Base-by-base conservation (phyloP, 768 basidiomycete species). In the Trametes cingulata region DNA sequence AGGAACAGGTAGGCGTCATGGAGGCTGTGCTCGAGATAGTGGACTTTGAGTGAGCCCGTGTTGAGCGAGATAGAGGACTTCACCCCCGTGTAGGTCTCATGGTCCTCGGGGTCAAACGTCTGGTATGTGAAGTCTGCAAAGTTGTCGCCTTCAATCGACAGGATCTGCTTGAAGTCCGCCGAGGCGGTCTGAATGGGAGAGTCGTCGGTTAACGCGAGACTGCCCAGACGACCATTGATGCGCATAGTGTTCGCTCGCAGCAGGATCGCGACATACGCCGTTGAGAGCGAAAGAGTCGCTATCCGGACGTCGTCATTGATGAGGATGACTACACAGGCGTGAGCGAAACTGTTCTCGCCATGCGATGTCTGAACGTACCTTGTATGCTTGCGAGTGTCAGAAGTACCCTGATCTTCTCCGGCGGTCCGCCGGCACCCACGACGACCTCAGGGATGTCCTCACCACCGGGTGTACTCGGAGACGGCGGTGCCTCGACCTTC, bases 41-140 rank as follows among this genome's bases (percentile, higher is more conserved):
- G 88, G 64, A 97, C 78, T 66, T 88, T 91, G 71, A 98, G 78
- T 1, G 97, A 96, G 1, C 91, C 96, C n/a, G 93, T 87, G 35
- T 86, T 82, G 41, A 99, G 81, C 58, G 82, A 81, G 51, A 98
- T 78, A 1, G 86, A 84, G 5, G 95, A 94, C 69, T 93, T 93
- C 73, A 95, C 81, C 29, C 93, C 93, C 14, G 81, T 77, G 72
- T 91, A 88, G 3, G 78, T 76, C 42, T 87, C 83, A 54, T 84
- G 66, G 58, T 83, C 88, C 29, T 77, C 72, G 2, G 91, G 83
- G 71, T 95, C 90, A 73, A 84, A 94, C 0, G 93, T 98, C 72
- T 95, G 89, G 74, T 98, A 99, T 55, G 81, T 83, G 77, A 99
- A 93, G 72, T 96, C 90, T 17, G 94, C 95, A 40, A 99, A 86